A percentile compares a stretch with the other conserved stretches of the same genome.
Evolutionary conservation across 805 yeast genomes (phyloP).

Genomic region (Candida qinlingensis): DNA sequence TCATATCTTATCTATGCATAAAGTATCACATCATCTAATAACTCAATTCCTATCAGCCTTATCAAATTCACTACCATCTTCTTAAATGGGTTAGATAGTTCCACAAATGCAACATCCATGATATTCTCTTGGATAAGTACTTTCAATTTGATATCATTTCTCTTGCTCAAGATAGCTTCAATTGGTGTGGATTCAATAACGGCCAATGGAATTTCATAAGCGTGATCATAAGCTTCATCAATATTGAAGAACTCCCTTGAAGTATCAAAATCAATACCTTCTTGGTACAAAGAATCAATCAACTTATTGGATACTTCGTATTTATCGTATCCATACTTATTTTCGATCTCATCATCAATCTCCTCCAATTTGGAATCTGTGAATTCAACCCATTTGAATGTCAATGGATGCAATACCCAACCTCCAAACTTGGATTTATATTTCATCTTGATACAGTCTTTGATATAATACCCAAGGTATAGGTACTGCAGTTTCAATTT

Average conservation of each 20-base stretch:
- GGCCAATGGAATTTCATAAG: conserved; percentile 5
- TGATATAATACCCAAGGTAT: conserved; percentile 76
- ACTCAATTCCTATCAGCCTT: not conserved
- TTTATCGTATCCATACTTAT: conserved; percentile 1
- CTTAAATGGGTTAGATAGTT: not conserved
- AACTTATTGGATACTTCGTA: not conserved
- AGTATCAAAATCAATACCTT: not conserved
- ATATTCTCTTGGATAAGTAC: not conserved
- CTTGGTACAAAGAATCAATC: not conserved
- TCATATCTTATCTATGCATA: not conserved
- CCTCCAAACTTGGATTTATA: conserved; percentile 81
- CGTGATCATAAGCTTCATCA: not conserved
- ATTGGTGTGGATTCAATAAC: conserved; percentile 2
- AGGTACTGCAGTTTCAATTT: conserved; percentile 45
- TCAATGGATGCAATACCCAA: conserved; percentile 52
- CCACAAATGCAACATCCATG: not conserved
- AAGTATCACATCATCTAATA: not conserved
- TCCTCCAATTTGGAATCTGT: not conserved
- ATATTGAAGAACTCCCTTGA: not conserved
- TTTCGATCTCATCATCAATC: conserved; percentile 1
- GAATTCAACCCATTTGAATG: conserved; percentile 6
- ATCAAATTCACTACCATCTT: not conserved
- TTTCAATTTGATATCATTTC: not conserved
- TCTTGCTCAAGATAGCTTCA: not conserved
- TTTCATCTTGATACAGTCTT: conserved; percentile 75